Evolutionary conservation across 2,329 filamentous ascomycete species (phyloP).

Genomic region (Aspergillus glaucus): DNA sequence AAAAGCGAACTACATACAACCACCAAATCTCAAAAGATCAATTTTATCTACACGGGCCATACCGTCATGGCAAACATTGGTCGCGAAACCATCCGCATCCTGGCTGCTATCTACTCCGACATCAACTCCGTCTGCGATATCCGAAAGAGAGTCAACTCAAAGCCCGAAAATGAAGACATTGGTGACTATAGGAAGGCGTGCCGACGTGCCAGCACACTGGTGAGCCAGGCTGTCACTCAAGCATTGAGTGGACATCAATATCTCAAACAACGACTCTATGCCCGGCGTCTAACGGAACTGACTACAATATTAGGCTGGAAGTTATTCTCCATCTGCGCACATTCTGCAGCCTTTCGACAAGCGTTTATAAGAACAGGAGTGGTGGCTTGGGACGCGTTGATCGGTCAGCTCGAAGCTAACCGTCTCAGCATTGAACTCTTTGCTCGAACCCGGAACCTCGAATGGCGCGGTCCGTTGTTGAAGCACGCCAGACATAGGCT

Average conservation of each 20-base stretch:
- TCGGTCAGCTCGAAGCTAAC: slow-evolving; percentile 12
- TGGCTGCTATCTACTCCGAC: slow-evolving; percentile 7
- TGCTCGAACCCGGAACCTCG: slow-evolving; percentile 16
- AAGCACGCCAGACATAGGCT: slow-evolving; percentile 5
- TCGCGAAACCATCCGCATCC: not conserved
- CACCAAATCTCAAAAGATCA: not conserved
- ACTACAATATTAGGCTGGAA: slow-evolving; percentile 15
- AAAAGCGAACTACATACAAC: not conserved
- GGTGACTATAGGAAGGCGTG: not conserved
- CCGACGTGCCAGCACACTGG: not conserved
- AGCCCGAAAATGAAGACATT: not conserved
- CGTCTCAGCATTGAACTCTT: slow-evolving; percentile 19
- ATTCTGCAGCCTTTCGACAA: slow-evolving; percentile 20
- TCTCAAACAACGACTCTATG: not conserved
- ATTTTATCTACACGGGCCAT: not conserved
- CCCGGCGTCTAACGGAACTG: not conserved
- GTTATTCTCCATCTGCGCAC: slow-evolving; percentile 20
- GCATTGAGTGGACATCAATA: not conserved
- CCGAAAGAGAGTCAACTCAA: not conserved
- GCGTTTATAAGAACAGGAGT: slow-evolving; percentile 2
- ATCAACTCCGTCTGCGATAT: slow-evolving; percentile 1
- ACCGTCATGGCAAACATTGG: not conserved
- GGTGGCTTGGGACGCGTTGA: slow-evolving; percentile 12
- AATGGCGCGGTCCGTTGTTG: slow-evolving; percentile 16
- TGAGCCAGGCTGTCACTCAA: not conserved